Base-by-base conservation (phyloP, 805 yeast species). In the Danielia reshetovae region DNA sequence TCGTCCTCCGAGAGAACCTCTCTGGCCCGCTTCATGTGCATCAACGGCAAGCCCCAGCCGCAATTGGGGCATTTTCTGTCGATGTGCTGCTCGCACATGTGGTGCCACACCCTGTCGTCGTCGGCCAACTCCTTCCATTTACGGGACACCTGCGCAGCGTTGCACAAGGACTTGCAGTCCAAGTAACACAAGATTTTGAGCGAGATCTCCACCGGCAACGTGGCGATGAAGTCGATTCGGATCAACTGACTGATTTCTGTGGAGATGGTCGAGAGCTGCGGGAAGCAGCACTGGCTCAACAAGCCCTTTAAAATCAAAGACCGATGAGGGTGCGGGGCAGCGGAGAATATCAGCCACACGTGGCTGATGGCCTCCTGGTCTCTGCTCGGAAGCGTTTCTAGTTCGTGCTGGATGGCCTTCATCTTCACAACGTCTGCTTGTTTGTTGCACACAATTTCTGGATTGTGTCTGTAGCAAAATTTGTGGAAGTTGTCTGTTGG, bases 11-110 rank as follows among this genome's bases (percentile, higher is more conserved):
- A 17, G 15, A 22, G 55, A 46, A 57, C 62, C 51, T 77, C 77
- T 41, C 84, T 60, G 2, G 81, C 82, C 35, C 83, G 70, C 55
- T 81, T 84, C 79, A 88, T 86, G 52, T 88, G 96, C 77, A 93
- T 75, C 40, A 93, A 65, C 3, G 98, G 98, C 45, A 93, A 70
- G 4, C 98, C 98, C 98, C 98, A 93, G 11, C 98, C 98, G 64
- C 98, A 93, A 54, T 86, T 86, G 25, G 96, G 95, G 64, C 98
- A 93, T 59, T 93, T 93, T 40, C 95, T 74, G 62, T 93, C 98
- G 36, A 93, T 93, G 59, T 93, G 98, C 62, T 93, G 98, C 56
- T 88, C 96, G 55, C 98, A 93, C 88, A 93, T 82, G 47, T 90
- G 89, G 56, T 90, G 93, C 98, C 98, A 93, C 3, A 93, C 97